phyloP scores from a whole-genome alignment of 371 early-diverging fungal genomes.

The Smittium culicis region DNA sequence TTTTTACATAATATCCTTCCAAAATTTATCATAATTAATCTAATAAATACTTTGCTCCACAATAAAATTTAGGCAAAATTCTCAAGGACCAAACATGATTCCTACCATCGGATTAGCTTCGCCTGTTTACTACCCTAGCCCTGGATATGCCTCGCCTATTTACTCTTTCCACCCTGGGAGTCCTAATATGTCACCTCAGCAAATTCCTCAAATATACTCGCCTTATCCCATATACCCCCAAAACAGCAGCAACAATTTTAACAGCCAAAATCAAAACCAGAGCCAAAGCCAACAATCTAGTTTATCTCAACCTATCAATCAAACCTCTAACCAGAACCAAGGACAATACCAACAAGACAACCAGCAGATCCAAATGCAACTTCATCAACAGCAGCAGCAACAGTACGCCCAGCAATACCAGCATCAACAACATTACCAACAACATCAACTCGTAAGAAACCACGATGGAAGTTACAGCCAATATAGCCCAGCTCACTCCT shows the following conservation, averaged over 20 bases:
- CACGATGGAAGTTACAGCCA: constrained; percentile 7
- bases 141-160: constrained; percentile 10
- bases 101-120: not conserved
- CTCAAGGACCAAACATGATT: not conserved
- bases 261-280: not conserved
- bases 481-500: not conserved
- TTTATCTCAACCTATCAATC: not conserved
- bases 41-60: too few relatives aligned
- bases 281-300: not conserved
- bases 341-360: constrained; percentile 14
- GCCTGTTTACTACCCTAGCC: constrained; percentile 2
- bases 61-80: constrained; percentile 3
- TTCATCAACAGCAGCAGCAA: constrained; percentile 3
- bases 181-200: not conserved
- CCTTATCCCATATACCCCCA: not conserved
- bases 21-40: too few relatives aligned
- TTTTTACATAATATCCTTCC: too few relatives aligned
- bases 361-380: constrained; percentile 10
- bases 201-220: not conserved
- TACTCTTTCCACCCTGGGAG: constrained; percentile 3
- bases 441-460: not conserved
- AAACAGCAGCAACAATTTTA: not conserved
- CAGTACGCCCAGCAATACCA: not conserved
- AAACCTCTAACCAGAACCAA: constrained; percentile 14
- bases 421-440: not conserved